Base-by-base conservation (phyloP, 192 early-diverging fungal genomes). In the Allomyces macrogynus region DNA sequence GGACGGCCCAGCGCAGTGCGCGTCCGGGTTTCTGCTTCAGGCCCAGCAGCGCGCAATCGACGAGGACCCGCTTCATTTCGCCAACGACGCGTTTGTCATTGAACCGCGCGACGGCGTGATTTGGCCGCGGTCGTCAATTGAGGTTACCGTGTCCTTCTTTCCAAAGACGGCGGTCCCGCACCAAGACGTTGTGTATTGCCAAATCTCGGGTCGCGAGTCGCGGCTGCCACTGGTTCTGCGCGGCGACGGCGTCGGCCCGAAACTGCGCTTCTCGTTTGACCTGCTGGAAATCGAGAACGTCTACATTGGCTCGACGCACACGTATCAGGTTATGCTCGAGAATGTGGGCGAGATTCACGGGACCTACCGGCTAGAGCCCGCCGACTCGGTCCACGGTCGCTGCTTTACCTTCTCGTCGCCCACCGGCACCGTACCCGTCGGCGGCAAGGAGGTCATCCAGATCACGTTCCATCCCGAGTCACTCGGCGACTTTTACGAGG, bases 211-310 rank as follows among this genome's bases (percentile, higher is more conserved):
- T 16, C 54, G 80, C 24, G 81, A 83, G 61, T 70, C 66, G 5
- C 66, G 82, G 20, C 66, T 84, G 20, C 79, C 82, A 7, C 64
- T 84, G 8, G 43, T 70, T 14, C 49, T 84, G 14, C 79, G 76
- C 70, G 82, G 82, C 5, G 75, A 74, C 23, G 81, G 70, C 10
- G 70, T 79, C 23, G 82, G 82, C 4, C 81, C 82, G 0, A 74
- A 81, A 63, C 78, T 74, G 16, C 49, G 67, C 7, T 83, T 84
- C 69, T 80, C 79, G 5, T 84, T 75, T 62, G 77, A 79, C 43
- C 24, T 74, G 25, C 63, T 84, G 27, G 77, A 80, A 26, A 68
- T 81, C 10, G 75, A 78, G 25, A 66, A 74, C 32, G 72, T 84
- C 23, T 84, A 76, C 67, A 77, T 84, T 27, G 75, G 78, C 66